A percentile compares a stretch with the other conserved stretches of the same genome.
These are phyloP conservation scores for Podaxis pistillaris DNA, from an alignment of 768 basidiomycete genomes.

Conservation along the genomic window DNA sequence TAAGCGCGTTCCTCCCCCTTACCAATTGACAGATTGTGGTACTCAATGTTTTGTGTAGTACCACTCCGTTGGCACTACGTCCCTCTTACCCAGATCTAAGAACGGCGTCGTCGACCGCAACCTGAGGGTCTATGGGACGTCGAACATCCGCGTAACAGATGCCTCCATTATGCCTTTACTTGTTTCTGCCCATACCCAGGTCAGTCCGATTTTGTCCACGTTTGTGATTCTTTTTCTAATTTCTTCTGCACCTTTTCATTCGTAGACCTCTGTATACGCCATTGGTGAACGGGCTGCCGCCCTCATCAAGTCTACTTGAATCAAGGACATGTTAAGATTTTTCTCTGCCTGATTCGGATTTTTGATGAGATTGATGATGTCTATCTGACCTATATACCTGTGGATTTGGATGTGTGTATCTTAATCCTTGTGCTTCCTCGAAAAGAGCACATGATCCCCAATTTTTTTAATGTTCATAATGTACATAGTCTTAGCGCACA, in stretches of 20 bases:
- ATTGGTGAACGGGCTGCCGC: constrained; percentile 57
- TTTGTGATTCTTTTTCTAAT: not conserved
- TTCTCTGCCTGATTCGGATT: not conserved
- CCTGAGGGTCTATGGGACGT: constrained; percentile 44
- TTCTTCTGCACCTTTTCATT: constrained; percentile 15
- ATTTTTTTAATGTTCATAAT: not conserved
- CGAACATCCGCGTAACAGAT: constrained; percentile 52
- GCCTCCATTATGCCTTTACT: constrained; percentile 48
- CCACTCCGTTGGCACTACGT: constrained; percentile 30
- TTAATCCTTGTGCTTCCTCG: not conserved
- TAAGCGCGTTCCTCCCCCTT: constrained; percentile 14
- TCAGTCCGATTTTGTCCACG: not conserved
- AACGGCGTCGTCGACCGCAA: constrained; percentile 45
- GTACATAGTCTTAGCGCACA: not conserved
- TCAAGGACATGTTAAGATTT: not conserved
- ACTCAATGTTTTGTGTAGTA: constrained; percentile 19
- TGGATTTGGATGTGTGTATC: not conserved
- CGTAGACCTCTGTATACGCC: constrained; percentile 45
- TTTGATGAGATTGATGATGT: too few relatives aligned
- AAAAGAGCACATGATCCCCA: not conserved
- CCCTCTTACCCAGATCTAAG: constrained; percentile 22
- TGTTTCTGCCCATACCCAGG: constrained; percentile 38
- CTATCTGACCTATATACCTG: not conserved
- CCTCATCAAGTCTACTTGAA: constrained; percentile 40
- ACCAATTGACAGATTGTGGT: not conserved